phyloP scores from a whole-genome alignment of 768 basidiomycete genomes.

The Rhodotorula diobovata region DNA sequence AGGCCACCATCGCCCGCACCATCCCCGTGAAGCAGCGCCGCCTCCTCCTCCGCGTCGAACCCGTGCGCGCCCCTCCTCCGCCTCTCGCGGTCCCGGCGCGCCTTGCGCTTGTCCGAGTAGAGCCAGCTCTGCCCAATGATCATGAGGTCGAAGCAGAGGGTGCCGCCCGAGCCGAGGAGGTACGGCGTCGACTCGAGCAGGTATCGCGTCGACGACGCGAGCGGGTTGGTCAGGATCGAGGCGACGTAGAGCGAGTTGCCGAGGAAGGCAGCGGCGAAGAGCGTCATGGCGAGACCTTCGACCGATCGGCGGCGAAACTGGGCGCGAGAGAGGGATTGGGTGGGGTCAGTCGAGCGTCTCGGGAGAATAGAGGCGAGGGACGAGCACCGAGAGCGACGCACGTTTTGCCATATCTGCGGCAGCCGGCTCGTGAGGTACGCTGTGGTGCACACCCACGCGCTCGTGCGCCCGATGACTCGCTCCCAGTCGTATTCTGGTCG shows the following conservation, averaged over 20 bases:
- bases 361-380: background rate
- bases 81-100: constrained; percentile 3
- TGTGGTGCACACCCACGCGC: constrained; percentile 89
- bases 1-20: background rate
- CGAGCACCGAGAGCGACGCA: constrained; percentile 53
- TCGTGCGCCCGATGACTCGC: constrained; percentile 76
- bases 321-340: background rate
- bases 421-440: constrained; percentile 88
- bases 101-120: constrained; percentile 51
- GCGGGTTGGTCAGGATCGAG: constrained; percentile 61
- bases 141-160: constrained; percentile 84
- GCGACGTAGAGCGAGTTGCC: constrained; percentile 83
- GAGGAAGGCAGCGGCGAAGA: constrained; percentile 88
- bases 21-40: constrained; percentile 5
- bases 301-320: constrained; percentile 44
- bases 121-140: constrained; percentile 81
- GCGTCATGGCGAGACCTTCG: constrained; percentile 84
- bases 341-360: constrained; percentile 1
- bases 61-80: background rate
- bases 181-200: constrained; percentile 51
- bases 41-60: constrained; percentile 22
- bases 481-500: constrained; percentile 47
- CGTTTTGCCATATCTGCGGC: constrained; percentile 99
- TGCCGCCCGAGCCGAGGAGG: constrained; percentile 85
- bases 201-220: constrained; percentile 46